Base-by-base conservation (phyloP, 2,329 filamentous ascomycete species). In the Alternaria burnsii region DNA sequence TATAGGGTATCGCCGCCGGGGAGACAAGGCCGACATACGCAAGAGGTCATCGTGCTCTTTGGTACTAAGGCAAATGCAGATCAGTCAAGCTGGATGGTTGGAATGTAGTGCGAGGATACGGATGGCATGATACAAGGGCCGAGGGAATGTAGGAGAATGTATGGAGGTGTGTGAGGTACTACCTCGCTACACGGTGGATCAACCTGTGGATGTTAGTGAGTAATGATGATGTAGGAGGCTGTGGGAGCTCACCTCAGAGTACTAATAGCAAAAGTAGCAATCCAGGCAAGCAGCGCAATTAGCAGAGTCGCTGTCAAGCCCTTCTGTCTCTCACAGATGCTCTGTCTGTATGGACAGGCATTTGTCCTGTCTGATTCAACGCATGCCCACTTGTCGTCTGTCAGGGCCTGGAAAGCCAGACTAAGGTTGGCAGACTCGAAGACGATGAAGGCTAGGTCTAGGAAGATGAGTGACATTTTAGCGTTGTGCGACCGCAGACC, bases 381-480 rank as follows among this genome's bases (percentile, higher is more conserved):
- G 67, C 82, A 84, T 8, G 81, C 81, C 76, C 88, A 89, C 41
- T 84, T 82, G 30, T 84, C 81, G 68, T 90, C 86, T 6, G 84
- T 89, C 55, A 97, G 82, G 9, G 92, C 91, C 75, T 92, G 91
- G 76, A 97, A 97, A 2, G 94, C 94, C 65, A 99, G 83, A 41
- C 92, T 91, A 26, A 97, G 86, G 80, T 97, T 98, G 52, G 94
- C 93, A 4, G 94, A 93, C 78, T 97, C 94, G 82, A 99, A 97
- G 42, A 98, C 94, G 73, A 99, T 97, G 77, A 99, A 99, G 72
- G 97, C 89, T 4, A 99, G 85, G 79, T 99, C 95, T 58, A 97
- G 86, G 55, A 99, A 87, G 61, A 98, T 91, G 51, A 99, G 87
- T 14, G 91, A 88, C 66, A 97, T 91, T 78, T 99, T 99, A 50